Conservation (phyloP, 768 basidiomycete genomes). For the Pleurotus salmoneostramineus region DNA sequence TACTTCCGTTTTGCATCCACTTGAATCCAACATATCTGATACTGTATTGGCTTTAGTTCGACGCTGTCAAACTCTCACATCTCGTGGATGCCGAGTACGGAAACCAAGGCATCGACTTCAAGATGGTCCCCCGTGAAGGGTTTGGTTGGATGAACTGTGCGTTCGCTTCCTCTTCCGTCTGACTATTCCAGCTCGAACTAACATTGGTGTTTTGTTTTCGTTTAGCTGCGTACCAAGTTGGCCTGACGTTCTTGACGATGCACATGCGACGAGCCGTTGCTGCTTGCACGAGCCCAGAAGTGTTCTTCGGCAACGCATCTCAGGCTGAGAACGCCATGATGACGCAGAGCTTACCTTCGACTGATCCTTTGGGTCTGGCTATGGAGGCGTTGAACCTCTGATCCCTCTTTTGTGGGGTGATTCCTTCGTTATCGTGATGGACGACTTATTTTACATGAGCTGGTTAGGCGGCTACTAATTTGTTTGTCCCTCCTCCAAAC, state of each 20-base stretch:
- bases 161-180: constrained; percentile 19
- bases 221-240: constrained; percentile 92
- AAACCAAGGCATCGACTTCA: constrained; percentile 96
- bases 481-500: neutral
- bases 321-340: constrained; percentile 28
- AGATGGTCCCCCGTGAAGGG: constrained; percentile 94
- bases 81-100: constrained; percentile 97
- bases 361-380: constrained; percentile 59
- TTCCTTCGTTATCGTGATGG: neutral
- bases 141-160: constrained; percentile 98
- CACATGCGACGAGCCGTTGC: constrained; percentile 96
- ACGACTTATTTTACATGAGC: neutral
- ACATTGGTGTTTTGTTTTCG: constrained; percentile 1
- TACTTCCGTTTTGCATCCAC: constrained; percentile 19
- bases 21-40: constrained; percentile 7
- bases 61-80: constrained; percentile 93
- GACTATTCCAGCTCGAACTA: neutral
- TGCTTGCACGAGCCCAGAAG: constrained; percentile 89
- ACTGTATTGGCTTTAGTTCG: constrained; percentile 53
- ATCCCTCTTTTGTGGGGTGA: neutral
- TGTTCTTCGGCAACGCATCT: constrained; percentile 67
- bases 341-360: constrained; percentile 32
- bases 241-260: constrained; percentile 87
- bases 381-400: constrained; percentile 51
- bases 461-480: neutral